A percentile compares a stretch with the other conserved stretches of the same genome.
phyloP scores from a whole-genome alignment of 2,329 filamentous ascomycete genomes.

The Leptographium galeiforme region DNA sequence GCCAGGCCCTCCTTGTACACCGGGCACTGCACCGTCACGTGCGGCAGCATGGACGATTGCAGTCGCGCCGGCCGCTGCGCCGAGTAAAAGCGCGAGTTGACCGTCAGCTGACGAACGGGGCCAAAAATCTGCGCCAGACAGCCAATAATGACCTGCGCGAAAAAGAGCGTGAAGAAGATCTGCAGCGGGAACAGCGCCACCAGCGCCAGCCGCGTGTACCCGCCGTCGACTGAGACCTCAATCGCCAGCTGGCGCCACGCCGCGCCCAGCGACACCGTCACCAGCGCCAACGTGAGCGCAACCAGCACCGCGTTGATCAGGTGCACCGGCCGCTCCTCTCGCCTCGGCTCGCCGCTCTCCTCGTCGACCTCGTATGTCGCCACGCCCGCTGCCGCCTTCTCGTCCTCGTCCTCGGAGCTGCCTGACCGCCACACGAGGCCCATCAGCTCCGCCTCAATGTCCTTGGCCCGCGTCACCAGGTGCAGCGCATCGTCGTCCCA shows the following conservation, averaged over 20 bases:
- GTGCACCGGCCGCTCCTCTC: slow-evolving; percentile 53
- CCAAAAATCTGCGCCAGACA: slow-evolving; percentile 65
- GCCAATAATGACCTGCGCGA: slow-evolving; percentile 64
- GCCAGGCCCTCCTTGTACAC: slow-evolving; percentile 76
- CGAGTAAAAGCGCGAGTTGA: slow-evolving; percentile 75
- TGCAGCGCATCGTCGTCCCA: slow-evolving; percentile 73
- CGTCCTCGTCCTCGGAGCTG: slow-evolving; percentile 37
- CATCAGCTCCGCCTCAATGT: slow-evolving; percentile 66
- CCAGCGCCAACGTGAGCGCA: slow-evolving; percentile 49
- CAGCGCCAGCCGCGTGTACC: slow-evolving; percentile 50
- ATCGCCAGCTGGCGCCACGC: slow-evolving; percentile 58
- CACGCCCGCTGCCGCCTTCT: slow-evolving; percentile 30
- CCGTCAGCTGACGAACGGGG: slow-evolving; percentile 56
- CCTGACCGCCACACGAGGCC: slow-evolving; percentile 59
- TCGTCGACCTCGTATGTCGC: slow-evolving; percentile 49
- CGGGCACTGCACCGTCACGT: slow-evolving; percentile 73
- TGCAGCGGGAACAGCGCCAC: slow-evolving; percentile 55
- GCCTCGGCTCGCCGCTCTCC: slow-evolving; percentile 54
- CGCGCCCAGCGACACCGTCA: slow-evolving; percentile 53
- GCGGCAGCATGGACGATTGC: slow-evolving; percentile 44
- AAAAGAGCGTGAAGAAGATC: slow-evolving; percentile 72
- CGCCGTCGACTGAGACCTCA: slow-evolving; percentile 51
- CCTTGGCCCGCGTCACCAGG: slow-evolving; percentile 53
- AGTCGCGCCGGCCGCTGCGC: slow-evolving; percentile 54
- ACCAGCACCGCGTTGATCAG: slow-evolving; percentile 59